These are phyloP conservation scores for Phyllostachys edulis DNA, from an alignment of 176 grass and related monocot species.

Conservation along the genomic window DNA sequence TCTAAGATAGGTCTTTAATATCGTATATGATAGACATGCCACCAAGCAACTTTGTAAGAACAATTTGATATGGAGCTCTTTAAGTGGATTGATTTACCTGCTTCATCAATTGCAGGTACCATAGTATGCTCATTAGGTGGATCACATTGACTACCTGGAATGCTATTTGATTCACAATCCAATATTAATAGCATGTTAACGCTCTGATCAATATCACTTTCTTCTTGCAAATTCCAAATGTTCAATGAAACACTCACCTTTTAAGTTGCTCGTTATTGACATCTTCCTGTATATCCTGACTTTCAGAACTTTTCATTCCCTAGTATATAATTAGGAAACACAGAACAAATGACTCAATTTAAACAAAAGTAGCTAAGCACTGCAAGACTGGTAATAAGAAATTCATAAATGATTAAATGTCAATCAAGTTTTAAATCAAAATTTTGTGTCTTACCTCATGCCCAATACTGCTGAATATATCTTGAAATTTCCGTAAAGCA, in stretches of 20 bases:
- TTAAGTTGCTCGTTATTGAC: conserved; percentile 4
- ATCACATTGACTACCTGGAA: conserved; percentile 36
- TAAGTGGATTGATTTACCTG: conserved; percentile 12
- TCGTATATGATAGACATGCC: not conserved
- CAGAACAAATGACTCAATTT: too few relatives aligned
- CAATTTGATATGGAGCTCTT: not conserved
- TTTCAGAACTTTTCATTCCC: conserved; percentile 20
- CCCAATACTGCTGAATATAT: conserved; percentile 37
- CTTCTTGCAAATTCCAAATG: not conserved
- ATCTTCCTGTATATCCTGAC: conserved; percentile 14
- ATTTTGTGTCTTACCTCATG: conserved; percentile 27
- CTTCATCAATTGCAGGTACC: conserved; percentile 13
- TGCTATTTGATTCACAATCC: conserved; percentile 13
- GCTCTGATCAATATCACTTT: too few relatives aligned
- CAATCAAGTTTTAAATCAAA: conserved; percentile 10
- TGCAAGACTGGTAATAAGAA: not conserved
- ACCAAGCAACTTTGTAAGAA: not conserved
- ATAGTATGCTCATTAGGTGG: conserved; percentile 5
- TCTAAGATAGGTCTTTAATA: not conserved
- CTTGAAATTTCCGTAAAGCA: conserved; percentile 38
- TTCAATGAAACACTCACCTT: conserved; percentile 31
- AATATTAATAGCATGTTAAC: not conserved
- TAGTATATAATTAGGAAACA: conserved; percentile 17
- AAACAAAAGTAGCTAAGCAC: conserved; percentile 14
- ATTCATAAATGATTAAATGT: not conserved